phyloP scores from a whole-genome alignment of 257 asterid species.

The Pogostemon cablin region DNA sequence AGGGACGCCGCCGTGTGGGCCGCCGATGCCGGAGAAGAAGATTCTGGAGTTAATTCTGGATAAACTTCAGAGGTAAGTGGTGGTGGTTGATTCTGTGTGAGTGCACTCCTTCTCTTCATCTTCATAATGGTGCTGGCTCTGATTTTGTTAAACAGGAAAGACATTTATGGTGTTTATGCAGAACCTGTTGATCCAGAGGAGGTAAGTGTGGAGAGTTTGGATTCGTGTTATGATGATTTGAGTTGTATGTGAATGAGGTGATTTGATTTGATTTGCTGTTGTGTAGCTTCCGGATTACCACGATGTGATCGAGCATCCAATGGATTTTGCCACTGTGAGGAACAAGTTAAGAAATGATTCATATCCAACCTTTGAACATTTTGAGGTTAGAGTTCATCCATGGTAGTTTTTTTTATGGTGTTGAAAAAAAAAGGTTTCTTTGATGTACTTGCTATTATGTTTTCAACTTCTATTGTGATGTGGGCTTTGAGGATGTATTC shows the following conservation, averaged over 20 bases:
- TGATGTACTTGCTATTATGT: too few species aligned
- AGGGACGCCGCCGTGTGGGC: conserved; percentile 71
- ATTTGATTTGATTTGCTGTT: conserved; percentile 21
- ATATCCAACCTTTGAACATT: conserved; percentile 73
- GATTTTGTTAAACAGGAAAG: conserved; percentile 75
- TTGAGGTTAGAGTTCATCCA: conserved; percentile 55
- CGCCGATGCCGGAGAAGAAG: conserved; percentile 82
- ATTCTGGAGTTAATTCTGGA: conserved; percentile 75
- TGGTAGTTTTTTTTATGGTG: too few species aligned
- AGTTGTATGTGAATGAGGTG: conserved; percentile 28
- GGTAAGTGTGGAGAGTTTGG: conserved; percentile 47
- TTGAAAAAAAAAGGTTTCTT: too few species aligned
- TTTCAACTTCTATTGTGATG: background rate
- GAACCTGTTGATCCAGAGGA: conserved; percentile 99
- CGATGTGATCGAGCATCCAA: conserved; percentile 87
- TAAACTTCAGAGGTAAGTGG: conserved; percentile 91
- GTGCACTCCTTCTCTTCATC: conserved; percentile 1
- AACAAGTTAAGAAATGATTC: conserved; percentile 74
- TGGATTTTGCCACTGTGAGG: conserved; percentile 97
- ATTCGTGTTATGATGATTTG: conserved; percentile 12
- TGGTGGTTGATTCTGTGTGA: conserved; percentile 37
- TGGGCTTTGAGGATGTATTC: conserved; percentile 11
- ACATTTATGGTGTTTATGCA: conserved; percentile 89
- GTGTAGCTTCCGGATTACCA: conserved; percentile 96
- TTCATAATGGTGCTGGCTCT: conserved; percentile 36